Percentiles rank a stretch among this genome's conserved stretches.
These are phyloP conservation scores for Fomitopsis betulina DNA, from an alignment of 1,284 basidiomycete species.

Conservation along the genomic window DNA sequence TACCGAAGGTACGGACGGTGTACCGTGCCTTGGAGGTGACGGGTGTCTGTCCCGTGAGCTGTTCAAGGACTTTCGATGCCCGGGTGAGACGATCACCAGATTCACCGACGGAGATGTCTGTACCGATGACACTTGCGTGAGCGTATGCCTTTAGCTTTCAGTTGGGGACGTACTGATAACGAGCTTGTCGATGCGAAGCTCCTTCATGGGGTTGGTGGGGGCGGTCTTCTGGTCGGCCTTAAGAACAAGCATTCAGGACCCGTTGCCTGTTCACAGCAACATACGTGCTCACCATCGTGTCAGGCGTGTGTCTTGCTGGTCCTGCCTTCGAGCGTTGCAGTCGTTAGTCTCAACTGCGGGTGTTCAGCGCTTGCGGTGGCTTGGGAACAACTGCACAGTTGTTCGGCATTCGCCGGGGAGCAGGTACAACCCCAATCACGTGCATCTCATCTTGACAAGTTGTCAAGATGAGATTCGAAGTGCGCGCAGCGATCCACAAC, in stretches of 20 bases:
- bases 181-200: slow-evolving; percentile 97
- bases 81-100: slow-evolving; percentile 99
- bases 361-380: slow-evolving; percentile 13
- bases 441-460: no score
- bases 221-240: slow-evolving; percentile 88
- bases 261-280: background rate
- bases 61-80: slow-evolving; percentile 99
- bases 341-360: background rate
- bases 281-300: slow-evolving; percentile 19
- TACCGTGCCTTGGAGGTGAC: slow-evolving; percentile 99
- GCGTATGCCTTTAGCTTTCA: background rate
- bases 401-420: slow-evolving; percentile 5
- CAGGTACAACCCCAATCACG: no score
- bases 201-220: slow-evolving; percentile 92
- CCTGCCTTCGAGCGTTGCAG: slow-evolving; percentile 16
- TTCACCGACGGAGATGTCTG: slow-evolving; percentile 99
- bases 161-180: slow-evolving; percentile 82
- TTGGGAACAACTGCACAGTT: slow-evolving; percentile 22
- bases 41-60: slow-evolving; percentile 98
- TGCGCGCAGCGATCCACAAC: no score
- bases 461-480: no score
- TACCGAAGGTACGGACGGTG: slow-evolving; percentile 99
- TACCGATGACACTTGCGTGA: background rate
- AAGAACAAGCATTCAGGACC: slow-evolving; percentile 7
- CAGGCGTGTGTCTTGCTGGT: slow-evolving; percentile 18